These are phyloP conservation scores for Alternaria tenuissima DNA, from an alignment of 2,329 filamentous ascomycete species.

Conservation along the genomic window DNA sequence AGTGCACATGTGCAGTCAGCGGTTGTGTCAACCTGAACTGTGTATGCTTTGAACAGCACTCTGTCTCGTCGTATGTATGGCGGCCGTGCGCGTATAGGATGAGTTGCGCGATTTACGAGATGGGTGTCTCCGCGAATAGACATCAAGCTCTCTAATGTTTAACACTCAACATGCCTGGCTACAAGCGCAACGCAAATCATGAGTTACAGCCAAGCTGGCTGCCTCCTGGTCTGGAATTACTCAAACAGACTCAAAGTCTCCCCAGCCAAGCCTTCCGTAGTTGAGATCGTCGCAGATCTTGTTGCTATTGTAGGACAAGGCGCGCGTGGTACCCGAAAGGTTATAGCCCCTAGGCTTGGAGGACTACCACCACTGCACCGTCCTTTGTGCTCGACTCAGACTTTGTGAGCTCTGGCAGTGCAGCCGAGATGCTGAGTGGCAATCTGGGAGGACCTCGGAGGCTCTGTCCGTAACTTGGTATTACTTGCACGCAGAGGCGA, in stretches of 20 bases:
- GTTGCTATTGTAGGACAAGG: slow-evolving; percentile 11
- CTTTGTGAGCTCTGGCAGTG: slow-evolving; percentile 1
- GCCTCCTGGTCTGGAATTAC: not conserved
- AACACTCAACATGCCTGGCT: not conserved
- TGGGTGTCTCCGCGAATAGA: slow-evolving; percentile 1
- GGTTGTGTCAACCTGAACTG: slow-evolving; percentile 51
- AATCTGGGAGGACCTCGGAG: slow-evolving; percentile 7
- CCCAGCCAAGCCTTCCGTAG: slow-evolving; percentile 1
- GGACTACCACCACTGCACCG: not conserved
- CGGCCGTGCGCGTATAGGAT: slow-evolving; percentile 49
- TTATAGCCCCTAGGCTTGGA: not conserved
- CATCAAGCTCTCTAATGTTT: not conserved
- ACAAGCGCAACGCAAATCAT: not conserved
- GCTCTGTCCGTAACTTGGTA: not conserved
- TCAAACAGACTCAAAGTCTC: slow-evolving; percentile 7
- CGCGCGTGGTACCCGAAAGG: slow-evolving; percentile 11
- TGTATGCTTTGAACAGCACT: slow-evolving; percentile 47
- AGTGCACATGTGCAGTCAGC: slow-evolving; percentile 47
- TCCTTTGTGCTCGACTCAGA: not conserved
- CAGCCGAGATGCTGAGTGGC: slow-evolving; percentile 4
- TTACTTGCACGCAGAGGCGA: not conserved
- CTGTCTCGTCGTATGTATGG: slow-evolving; percentile 49
- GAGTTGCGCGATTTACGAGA: not conserved
- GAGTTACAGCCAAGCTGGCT: slow-evolving; percentile 6
- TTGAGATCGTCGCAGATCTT: slow-evolving; percentile 4